Conservation (phyloP, 1,139 yeast species). For the Sugiyamaella grinbergsii region DNA sequence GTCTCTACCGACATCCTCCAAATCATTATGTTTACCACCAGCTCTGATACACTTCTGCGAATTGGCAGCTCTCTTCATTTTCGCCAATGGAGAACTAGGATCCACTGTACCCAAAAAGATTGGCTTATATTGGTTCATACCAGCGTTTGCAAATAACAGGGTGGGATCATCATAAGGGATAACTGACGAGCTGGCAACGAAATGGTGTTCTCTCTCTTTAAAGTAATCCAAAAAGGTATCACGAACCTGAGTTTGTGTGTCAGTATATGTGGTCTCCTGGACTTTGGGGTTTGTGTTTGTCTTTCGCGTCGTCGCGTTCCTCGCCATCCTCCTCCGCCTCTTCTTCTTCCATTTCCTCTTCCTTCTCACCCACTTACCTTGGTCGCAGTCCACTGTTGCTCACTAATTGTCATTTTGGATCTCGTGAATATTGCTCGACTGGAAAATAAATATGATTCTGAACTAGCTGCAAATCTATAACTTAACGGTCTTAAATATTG, state of each 20-base stretch:
- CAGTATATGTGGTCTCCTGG: no score
- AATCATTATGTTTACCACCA: slow-evolving; percentile 98
- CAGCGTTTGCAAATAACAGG: slow-evolving; percentile 92
- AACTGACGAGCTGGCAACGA: slow-evolving; percentile 90
- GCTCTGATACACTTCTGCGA: slow-evolving; percentile 99
- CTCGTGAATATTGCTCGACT: background rate
- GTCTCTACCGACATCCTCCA: slow-evolving; percentile 97
- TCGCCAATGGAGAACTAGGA: slow-evolving; percentile 84
- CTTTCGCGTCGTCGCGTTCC: no score
- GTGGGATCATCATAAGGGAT: slow-evolving; percentile 98
- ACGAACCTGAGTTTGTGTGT: slow-evolving; percentile 57
- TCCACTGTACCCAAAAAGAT: slow-evolving; percentile 96
- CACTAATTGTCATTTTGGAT: slow-evolving; percentile 17
- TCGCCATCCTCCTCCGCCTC: slow-evolving; percentile 4
- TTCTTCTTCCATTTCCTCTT: background rate
- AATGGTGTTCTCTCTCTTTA: slow-evolving; percentile 66
- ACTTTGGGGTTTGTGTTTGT: no score
- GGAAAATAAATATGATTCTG: slow-evolving; percentile 1
- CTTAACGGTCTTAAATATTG: slow-evolving; percentile 11
- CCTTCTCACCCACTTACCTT: slow-evolving; percentile 7
- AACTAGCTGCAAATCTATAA: background rate
- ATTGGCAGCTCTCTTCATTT: slow-evolving; percentile 84
- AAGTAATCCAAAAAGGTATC: slow-evolving; percentile 82
- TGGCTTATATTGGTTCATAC: slow-evolving; percentile 98
- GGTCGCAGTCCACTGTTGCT: slow-evolving; percentile 14